Conservation (phyloP, 1,139 yeast genomes). For the Suhomyces choctaworum region DNA sequence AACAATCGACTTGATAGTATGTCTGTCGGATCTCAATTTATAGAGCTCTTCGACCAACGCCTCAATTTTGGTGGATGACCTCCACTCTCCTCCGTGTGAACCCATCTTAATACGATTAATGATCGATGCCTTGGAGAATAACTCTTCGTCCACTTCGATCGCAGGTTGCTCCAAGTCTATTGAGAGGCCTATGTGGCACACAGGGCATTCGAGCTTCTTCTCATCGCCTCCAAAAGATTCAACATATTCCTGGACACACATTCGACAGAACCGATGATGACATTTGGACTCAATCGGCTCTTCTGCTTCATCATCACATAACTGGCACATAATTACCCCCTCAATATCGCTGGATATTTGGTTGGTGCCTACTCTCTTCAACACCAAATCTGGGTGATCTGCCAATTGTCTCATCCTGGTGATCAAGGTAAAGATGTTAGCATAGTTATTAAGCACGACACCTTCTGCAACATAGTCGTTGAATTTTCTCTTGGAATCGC, state of each 20-base stretch:
- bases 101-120: slow-evolving; percentile 83
- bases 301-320: slow-evolving; percentile 97
- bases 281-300: slow-evolving; percentile 95
- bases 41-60: slow-evolving; percentile 93
- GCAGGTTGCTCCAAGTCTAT: slow-evolving; percentile 90
- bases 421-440: slow-evolving; percentile 91
- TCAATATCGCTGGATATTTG: slow-evolving; percentile 36
- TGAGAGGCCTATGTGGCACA: slow-evolving; percentile 88
- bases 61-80: slow-evolving; percentile 92
- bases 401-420: slow-evolving; percentile 98
- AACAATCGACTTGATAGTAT: slow-evolving; percentile 91
- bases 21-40: slow-evolving; percentile 78
- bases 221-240: slow-evolving; percentile 72
- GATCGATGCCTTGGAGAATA: slow-evolving; percentile 76
- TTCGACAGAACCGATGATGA: slow-evolving; percentile 88
- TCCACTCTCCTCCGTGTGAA: slow-evolving; percentile 74
- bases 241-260: slow-evolving; percentile 86
- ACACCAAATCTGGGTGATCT: slow-evolving; percentile 94
- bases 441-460: slow-evolving; percentile 91
- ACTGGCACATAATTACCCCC: slow-evolving; percentile 79
- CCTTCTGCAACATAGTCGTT: slow-evolving; percentile 91
- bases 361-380: slow-evolving; percentile 60
- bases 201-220: slow-evolving; percentile 78
- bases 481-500: slow-evolving; percentile 83
- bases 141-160: slow-evolving; percentile 66